Conservation (phyloP, 139 green algal species). For the Eudorina sp. region DNA sequence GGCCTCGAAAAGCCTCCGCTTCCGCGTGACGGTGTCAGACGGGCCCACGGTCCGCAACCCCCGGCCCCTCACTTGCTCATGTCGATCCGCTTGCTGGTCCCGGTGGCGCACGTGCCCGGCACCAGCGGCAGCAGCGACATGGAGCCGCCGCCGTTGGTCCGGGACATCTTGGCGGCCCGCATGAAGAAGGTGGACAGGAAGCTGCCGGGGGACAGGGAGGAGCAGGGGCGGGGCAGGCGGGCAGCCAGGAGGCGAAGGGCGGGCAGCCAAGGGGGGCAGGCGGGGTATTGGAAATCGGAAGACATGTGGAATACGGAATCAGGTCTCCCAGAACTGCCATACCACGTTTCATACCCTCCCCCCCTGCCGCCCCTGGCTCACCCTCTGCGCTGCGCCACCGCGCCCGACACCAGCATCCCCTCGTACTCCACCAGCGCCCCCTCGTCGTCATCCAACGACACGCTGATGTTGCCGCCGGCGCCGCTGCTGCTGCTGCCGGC, state of each 20-base stretch:
- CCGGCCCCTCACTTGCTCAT: conserved; percentile 59
- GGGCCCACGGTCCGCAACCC: no score
- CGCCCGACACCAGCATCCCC: conserved; percentile 89
- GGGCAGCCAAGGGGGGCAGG: neutral
- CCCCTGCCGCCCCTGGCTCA: conserved; percentile 37
- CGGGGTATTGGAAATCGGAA: neutral
- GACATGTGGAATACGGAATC: neutral
- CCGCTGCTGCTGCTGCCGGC: neutral
- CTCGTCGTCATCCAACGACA: conserved; percentile 53
- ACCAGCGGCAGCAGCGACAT: conserved; percentile 84
- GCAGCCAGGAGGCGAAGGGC: neutral
- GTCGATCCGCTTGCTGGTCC: conserved; percentile 62
- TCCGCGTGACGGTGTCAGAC: no score
- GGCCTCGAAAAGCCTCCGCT: no score
- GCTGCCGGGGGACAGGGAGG: neutral
- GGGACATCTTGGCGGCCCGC: conserved; percentile 83
- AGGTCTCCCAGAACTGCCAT: neutral
- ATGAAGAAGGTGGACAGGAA: conserved; percentile 81
- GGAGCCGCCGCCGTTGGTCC: conserved; percentile 75
- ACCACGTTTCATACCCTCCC: neutral
- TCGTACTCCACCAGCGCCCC: conserved; percentile 81
- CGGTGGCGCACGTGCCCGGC: conserved; percentile 76
- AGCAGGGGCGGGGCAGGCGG: neutral
- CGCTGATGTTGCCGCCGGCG: neutral
- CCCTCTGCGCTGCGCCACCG: conserved; percentile 65